Base-by-base conservation (phyloP, 805 yeast species). In the Saturnispora serradocipensis region DNA sequence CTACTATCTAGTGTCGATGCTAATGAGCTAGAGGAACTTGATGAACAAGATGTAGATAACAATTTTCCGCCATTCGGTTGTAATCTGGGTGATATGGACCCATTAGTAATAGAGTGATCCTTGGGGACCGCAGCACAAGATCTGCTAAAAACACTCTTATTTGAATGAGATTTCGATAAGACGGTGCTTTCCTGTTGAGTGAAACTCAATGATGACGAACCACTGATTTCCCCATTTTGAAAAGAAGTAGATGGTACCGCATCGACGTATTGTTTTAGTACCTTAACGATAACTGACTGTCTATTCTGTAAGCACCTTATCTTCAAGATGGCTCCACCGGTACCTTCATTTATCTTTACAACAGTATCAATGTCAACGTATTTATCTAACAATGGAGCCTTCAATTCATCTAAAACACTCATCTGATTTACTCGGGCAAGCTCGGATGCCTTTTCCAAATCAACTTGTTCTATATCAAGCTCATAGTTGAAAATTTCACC, bases 291-390 rank as follows among this genome's bases (percentile, higher is more conserved):
- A 15, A 50, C 48, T n/a, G 39, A 16, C 20, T 45, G 52, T 13
- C 52, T 40, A 16, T 38, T 44, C 5, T 13, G 16, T 30, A 30
- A 35, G 8, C 46, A 24, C 16, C 57, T 58, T 13, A 58, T 61
- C 50, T 59, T 63, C 24, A 50, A 45, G 7, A 66, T 60, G 3
- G 51, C 44, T 3, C 70, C 70, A 35, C 70, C 67, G 2, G 68
- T 58, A n/a, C 70, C 70, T 45, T 62, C 58, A 43, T 64, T 65
- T 3, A 64, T 18, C 28, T 51, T 48, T 2, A 48, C 32, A 9
- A 36, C 20, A 16, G 45, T 25, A 15, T 61, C 67, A 4, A 52
- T 15, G 13, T 7, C 38, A 8, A 61, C 43, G 6, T 34, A 45
- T 9, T 53, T 49, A 13, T 42, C 9, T 13, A 55, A 47, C 13